phyloP scores from a whole-genome alignment of 257 asterid genomes.

The Leonotis leonurus region DNA sequence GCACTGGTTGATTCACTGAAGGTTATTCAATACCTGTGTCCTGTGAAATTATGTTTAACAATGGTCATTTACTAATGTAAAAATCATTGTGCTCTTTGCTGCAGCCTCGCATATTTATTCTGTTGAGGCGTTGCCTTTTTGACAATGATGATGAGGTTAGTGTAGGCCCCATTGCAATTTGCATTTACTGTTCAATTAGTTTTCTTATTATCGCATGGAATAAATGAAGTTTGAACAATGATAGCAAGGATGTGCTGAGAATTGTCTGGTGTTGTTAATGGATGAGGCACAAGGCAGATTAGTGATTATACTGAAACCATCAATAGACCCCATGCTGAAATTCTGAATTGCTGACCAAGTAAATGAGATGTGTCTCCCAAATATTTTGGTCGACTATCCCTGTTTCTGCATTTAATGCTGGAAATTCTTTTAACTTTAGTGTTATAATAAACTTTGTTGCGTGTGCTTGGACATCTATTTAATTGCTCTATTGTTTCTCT shows the following conservation, averaged over 20 bases:
- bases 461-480: background rate
- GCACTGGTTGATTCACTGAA: constrained; percentile 79
- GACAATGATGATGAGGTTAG: constrained; percentile 94
- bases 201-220: background rate
- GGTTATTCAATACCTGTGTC: constrained; percentile 32
- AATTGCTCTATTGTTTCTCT: background rate
- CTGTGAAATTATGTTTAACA: background rate
- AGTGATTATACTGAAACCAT: background rate
- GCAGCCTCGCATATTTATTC: constrained; percentile 85
- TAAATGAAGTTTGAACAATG: background rate
- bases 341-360: background rate
- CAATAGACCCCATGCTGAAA: background rate
- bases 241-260: background rate
- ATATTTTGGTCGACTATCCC: background rate
- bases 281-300: background rate
- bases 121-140: constrained; percentile 79
- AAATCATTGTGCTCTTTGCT: constrained; percentile 18
- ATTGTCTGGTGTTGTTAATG: background rate
- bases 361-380: background rate
- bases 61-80: constrained; percentile 15
- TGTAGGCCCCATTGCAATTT: constrained; percentile 10
- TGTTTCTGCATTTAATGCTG: background rate
- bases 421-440: background rate
- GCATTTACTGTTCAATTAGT: background rate
- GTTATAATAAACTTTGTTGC: background rate